Base-by-base conservation (phyloP, 768 basidiomycete species). In the Pisolithus microcarpus region DNA sequence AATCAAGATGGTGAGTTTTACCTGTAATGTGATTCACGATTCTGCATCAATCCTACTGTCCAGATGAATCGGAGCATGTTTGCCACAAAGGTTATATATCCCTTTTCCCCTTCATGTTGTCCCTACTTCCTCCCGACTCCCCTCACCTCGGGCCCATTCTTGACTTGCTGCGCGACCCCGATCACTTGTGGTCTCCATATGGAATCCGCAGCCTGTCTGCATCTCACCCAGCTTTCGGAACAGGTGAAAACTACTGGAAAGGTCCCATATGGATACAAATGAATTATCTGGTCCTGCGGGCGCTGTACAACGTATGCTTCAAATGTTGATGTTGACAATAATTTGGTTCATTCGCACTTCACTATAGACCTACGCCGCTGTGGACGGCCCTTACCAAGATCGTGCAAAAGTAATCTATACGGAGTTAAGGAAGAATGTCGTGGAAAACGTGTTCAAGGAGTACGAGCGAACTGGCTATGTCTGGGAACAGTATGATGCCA, bases 181-280 rank as follows among this genome's bases (percentile, higher is more conserved):
- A 83, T 26, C 87, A 92, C 55, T 78, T 98, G 30, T 97, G 95
- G 95, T 95, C 92, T 2, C 76, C 81, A 1, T 93, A 83, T 63
- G 94, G 95, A 24, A 71, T 97, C 34, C 85, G 94, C 26, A 94
- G 91, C 55, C 70, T 98, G 48, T 91, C 88, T 7, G 82, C 78
- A n/a, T 80, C 82, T 18, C 91, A 97, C 62, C 81, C 86, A n/a
- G 79, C 89, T 45, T 97, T 92, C 59, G 94, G 93, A 13, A 72
- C 80, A 58, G 95, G 87, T 43, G 94, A 98, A 68, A 90, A 98
- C 70, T 98, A 98, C 67, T 98, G 94, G 94, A 86, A 85, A 60
- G 93, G 95, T 1, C 90, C 94, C 3, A 87, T 98, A 45, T 97
- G 94, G 94, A 79, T 96, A 36, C 94, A 91, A 66, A 94, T 98